Conservation (phyloP, 208 protist species). For the Acanthamoeba divionensis region DNA sequence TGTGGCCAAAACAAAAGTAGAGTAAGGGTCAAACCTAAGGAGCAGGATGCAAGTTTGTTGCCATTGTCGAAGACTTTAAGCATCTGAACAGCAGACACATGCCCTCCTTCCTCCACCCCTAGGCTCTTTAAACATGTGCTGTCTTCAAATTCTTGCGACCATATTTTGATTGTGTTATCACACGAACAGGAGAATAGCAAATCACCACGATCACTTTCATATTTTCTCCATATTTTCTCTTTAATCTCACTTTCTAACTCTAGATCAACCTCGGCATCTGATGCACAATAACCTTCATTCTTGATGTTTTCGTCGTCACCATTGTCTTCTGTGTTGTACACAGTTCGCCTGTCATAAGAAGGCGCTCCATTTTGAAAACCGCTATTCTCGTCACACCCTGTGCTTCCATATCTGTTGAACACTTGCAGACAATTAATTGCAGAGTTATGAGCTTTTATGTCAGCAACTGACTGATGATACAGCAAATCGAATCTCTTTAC, state of each 20-base stretch:
- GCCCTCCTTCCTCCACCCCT: conserved; percentile 1
- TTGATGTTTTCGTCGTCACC: too few relatives aligned
- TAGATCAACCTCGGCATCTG: too few relatives aligned
- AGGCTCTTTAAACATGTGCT: too few relatives aligned
- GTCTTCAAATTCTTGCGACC: background rate
- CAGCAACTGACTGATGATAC: background rate
- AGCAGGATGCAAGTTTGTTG: background rate
- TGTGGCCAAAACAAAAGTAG: too few relatives aligned
- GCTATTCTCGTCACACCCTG: background rate
- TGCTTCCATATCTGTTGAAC: background rate
- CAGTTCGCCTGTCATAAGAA: too few relatives aligned
- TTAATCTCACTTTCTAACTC: too few relatives aligned
- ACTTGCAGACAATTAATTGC: conserved; percentile 24
- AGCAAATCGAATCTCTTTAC: conserved; percentile 4
- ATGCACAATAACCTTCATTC: too few relatives aligned
- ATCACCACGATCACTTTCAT: background rate
- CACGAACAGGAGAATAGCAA: conserved; percentile 10
- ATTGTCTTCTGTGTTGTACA: too few relatives aligned
- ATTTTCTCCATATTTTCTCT: too few relatives aligned
- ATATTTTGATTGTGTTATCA: conserved; percentile 28
- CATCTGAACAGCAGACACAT: background rate
- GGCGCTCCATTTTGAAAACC: too few relatives aligned
- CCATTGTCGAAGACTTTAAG: background rate
- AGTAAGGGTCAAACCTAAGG: too few relatives aligned
- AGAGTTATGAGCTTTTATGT: conserved; percentile 23